phyloP scores from a whole-genome alignment of 768 basidiomycete genomes.

The Guyanaporus albipodus region DNA sequence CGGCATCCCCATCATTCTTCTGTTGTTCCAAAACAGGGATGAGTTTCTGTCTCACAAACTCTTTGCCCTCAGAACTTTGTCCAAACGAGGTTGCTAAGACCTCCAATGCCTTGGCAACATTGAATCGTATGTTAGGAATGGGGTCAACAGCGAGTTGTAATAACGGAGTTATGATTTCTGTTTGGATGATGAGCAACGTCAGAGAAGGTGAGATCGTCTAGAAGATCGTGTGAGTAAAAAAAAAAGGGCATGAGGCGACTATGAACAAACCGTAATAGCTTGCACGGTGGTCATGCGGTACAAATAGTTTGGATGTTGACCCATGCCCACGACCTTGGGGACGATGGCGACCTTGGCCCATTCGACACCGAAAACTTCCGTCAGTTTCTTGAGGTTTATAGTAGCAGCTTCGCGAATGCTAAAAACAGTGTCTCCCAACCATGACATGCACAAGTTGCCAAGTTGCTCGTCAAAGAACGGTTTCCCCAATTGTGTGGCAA shows the following conservation, averaged over 20 bases:
- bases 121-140: slow-evolving; percentile 99
- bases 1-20: slow-evolving; percentile 87
- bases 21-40: slow-evolving; percentile 82
- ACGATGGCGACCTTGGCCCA: slow-evolving; percentile 95
- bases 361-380: slow-evolving; percentile 97
- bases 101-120: slow-evolving; percentile 94
- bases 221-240: slow-evolving; percentile 11
- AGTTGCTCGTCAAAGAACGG: slow-evolving; percentile 98
- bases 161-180: slow-evolving; percentile 81
- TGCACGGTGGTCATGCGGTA: slow-evolving; percentile 99
- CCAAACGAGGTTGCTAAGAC: slow-evolving; percentile 74
- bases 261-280: slow-evolving; percentile 80
- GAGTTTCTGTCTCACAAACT: slow-evolving; percentile 70
- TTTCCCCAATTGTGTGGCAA: slow-evolving; percentile 96
- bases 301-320: slow-evolving; percentile 92
- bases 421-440: slow-evolving; percentile 97
- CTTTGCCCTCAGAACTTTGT: slow-evolving; percentile 60
- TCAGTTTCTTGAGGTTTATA: slow-evolving; percentile 92
- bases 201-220: slow-evolving; percentile 95
- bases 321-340: slow-evolving; percentile 97
- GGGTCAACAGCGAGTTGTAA: slow-evolving; percentile 81
- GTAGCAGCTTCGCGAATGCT: slow-evolving; percentile 99
- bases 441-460: slow-evolving; percentile 96
- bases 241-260: not conserved
- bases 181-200: slow-evolving; percentile 74